A percentile compares a stretch with the other conserved stretches of the same genome.
phyloP scores from a whole-genome alignment of 2,329 filamentous ascomycete species.

The Xylogone sp. region DNA sequence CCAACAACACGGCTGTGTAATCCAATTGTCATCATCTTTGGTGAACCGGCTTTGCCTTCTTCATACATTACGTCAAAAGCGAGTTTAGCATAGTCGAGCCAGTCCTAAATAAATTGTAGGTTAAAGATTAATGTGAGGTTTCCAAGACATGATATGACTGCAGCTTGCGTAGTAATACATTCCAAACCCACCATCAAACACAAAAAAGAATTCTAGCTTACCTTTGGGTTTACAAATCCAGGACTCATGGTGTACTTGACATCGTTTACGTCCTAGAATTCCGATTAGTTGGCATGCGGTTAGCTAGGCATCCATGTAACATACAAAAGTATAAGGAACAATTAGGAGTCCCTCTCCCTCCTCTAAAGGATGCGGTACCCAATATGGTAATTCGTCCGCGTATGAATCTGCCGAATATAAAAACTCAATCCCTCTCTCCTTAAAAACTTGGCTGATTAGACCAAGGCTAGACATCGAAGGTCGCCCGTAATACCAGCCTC shows the following conservation, averaged over 20 bases:
- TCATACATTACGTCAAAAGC: conserved; percentile 54
- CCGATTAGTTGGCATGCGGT: background rate
- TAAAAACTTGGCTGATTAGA: conserved; percentile 44
- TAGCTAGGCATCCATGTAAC: background rate
- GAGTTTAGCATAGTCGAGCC: conserved; percentile 42
- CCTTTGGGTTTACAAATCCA: background rate
- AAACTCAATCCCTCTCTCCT: conserved; percentile 47
- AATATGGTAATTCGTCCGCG: conserved; percentile 53
- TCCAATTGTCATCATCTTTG: conserved; percentile 56
- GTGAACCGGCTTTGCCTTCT: conserved; percentile 29
- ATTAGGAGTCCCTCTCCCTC: conserved; percentile 47
- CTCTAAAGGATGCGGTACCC: conserved; percentile 49
- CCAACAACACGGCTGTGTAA: conserved; percentile 51
- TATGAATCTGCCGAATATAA: conserved; percentile 48
- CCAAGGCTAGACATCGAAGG: conserved; percentile 36
- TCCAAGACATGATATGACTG: too few species aligned
- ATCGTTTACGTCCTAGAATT: background rate
- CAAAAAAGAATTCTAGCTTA: too few species aligned
- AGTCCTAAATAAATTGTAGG: background rate
- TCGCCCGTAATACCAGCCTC: conserved; percentile 32
- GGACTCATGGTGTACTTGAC: background rate
- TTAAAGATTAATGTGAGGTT: background rate
- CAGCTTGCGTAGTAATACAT: background rate
- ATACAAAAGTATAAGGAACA: conserved; percentile 45
- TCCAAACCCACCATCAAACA: too few species aligned